Percentiles rank a stretch among this genome's conserved stretches.
Evolutionary conservation across 2,329 filamentous ascomycete genomes (phyloP).

Genomic region (Stachybotrys elegans): DNA sequence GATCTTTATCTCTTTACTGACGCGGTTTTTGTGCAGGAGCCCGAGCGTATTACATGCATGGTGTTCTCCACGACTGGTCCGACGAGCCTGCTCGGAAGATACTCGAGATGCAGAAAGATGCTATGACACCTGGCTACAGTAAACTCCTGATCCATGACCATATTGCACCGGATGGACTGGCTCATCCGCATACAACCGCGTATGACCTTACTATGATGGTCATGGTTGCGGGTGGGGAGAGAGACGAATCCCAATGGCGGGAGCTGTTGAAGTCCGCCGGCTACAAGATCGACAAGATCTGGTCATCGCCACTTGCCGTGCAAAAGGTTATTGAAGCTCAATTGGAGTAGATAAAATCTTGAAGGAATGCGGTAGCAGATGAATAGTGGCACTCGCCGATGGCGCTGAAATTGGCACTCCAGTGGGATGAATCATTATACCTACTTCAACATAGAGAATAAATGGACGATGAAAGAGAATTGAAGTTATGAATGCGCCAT

Average conservation of each 20-base stretch:
- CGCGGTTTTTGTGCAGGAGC: slow-evolving; percentile 13
- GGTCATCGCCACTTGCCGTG: slow-evolving; percentile 17
- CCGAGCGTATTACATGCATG: slow-evolving; percentile 38
- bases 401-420: not conserved
- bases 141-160: slow-evolving; percentile 31
- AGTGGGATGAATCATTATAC: not conserved
- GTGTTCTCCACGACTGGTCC: slow-evolving; percentile 46
- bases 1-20: not conserved
- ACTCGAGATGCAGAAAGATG: slow-evolving; percentile 13
- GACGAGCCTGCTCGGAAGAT: slow-evolving; percentile 32
- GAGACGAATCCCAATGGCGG: slow-evolving; percentile 25
- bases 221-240: slow-evolving; percentile 22
- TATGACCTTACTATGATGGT: slow-evolving; percentile 30
- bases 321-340: slow-evolving; percentile 25
- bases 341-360: not conserved
- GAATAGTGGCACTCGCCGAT: not conserved
- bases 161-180: slow-evolving; percentile 19
- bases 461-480: not conserved
- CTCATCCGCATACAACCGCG: slow-evolving; percentile 23
- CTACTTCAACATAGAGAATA: not conserved
- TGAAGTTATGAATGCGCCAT: not conserved
- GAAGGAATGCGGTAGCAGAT: not conserved
- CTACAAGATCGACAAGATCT: slow-evolving; percentile 24
- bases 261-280: slow-evolving; percentile 11
- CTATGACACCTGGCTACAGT: slow-evolving; percentile 27